Percentiles rank a stretch among this genome's conserved stretches.
These are phyloP conservation scores for Xylaria bambusicola DNA, from an alignment of 495 filamentous ascomycete species.

Conservation along the genomic window DNA sequence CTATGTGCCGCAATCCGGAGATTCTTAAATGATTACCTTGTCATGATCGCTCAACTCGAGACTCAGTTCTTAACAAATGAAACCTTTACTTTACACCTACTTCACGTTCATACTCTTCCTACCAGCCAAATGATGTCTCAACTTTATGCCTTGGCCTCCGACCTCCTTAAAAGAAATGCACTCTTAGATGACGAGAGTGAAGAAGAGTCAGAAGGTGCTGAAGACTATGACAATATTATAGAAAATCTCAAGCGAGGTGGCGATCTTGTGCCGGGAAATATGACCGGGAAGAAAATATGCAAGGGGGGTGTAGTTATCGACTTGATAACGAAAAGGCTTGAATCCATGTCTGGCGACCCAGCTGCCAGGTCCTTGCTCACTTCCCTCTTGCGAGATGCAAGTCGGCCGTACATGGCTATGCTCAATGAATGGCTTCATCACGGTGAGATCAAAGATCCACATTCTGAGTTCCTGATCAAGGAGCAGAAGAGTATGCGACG, in stretches of 20 bases:
- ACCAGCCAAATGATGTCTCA: slow-evolving; percentile 89
- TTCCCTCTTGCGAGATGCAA: slow-evolving; percentile 80
- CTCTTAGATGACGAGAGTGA: slow-evolving; percentile 84
- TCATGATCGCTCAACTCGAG: slow-evolving; percentile 90
- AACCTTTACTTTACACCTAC: slow-evolving; percentile 84
- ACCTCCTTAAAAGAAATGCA: slow-evolving; percentile 83
- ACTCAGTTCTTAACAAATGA: slow-evolving; percentile 84
- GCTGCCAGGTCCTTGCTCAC: slow-evolving; percentile 79
- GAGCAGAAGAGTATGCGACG: slow-evolving; percentile 94
- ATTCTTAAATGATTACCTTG: slow-evolving; percentile 86
- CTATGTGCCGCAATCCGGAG: slow-evolving; percentile 91
- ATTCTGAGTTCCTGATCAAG: slow-evolving; percentile 90
- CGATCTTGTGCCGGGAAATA: slow-evolving; percentile 71
- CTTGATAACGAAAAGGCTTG: slow-evolving; percentile 77
- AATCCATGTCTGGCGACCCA: slow-evolving; percentile 90
- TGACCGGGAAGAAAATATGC: slow-evolving; percentile 87
- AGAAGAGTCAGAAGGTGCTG: slow-evolving; percentile 73
- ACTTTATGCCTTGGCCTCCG: slow-evolving; percentile 81
- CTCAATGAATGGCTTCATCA: slow-evolving; percentile 98
- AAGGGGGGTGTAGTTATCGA: slow-evolving; percentile 91
- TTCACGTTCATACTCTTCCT: slow-evolving; percentile 87
- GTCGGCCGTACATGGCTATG: slow-evolving; percentile 95
- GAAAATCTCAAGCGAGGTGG: slow-evolving; percentile 89
- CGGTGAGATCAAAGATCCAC: slow-evolving; percentile 91
- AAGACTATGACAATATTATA: slow-evolving; percentile 67